These are phyloP conservation scores for Yarrowia sp. DNA, from an alignment of 805 yeast genomes.

Conservation along the genomic window DNA sequence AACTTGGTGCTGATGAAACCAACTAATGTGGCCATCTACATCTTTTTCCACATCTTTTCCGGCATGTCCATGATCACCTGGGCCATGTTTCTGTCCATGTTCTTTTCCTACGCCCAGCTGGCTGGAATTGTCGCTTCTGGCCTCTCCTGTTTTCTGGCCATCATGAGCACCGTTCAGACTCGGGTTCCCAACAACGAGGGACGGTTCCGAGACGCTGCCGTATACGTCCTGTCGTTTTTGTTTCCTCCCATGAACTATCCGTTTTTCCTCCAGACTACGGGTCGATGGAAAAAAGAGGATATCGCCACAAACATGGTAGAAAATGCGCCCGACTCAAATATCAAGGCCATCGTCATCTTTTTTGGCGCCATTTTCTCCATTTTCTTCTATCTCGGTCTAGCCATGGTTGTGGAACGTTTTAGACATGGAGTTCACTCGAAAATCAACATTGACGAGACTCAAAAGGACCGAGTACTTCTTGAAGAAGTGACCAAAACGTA, in stretches of 20 bases:
- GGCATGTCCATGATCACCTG: constrained; percentile 38
- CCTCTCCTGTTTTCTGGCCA: constrained; percentile 35
- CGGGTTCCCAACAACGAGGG: constrained; percentile 30
- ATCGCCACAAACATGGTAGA: constrained; percentile 32
- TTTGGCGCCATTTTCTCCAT: constrained; percentile 37
- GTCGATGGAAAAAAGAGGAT: constrained; percentile 35
- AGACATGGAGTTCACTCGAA: constrained; percentile 16
- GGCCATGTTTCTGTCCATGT: constrained; percentile 35
- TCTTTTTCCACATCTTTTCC: constrained; percentile 36
- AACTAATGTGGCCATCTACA: constrained; percentile 32
- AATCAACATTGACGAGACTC: constrained; percentile 25
- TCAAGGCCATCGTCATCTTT: constrained; percentile 33
- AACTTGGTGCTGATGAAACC: constrained; percentile 32
- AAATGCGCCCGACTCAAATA: constrained; percentile 35
- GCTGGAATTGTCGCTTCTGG: constrained; percentile 39
- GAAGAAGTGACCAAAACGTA: constrained; percentile 33
- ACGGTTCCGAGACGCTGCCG: constrained; percentile 32
- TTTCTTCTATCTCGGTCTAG: constrained; percentile 33
- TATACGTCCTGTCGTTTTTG: constrained; percentile 35
- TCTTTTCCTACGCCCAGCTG: constrained; percentile 37
- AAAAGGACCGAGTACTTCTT: constrained; percentile 32
- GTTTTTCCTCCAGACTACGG: constrained; percentile 36
- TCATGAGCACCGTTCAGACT: constrained; percentile 37
- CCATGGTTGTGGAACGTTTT: constrained; percentile 33
- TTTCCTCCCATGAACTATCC: constrained; percentile 41